These are phyloP conservation scores for Cutaneotrichosporon arboriforme DNA, from an alignment of 1,284 basidiomycete genomes.

Conservation along the genomic window DNA sequence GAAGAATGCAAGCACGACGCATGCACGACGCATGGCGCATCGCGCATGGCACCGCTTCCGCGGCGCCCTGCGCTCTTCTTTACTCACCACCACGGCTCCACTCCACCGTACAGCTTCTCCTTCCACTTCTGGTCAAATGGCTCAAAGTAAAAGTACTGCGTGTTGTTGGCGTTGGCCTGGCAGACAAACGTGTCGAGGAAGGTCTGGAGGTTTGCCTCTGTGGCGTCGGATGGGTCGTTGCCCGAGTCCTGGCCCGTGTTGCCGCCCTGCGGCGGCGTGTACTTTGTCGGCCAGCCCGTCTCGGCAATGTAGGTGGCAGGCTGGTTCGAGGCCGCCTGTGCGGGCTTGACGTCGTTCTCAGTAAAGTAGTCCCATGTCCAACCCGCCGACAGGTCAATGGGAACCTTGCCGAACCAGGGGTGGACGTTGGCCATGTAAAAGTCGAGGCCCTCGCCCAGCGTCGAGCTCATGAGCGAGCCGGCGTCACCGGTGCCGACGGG, in stretches of 20 bases:
- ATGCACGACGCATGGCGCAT: neutral
- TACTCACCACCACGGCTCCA: slow-evolving; percentile 61
- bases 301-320: slow-evolving; percentile 81
- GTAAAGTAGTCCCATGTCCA: slow-evolving; percentile 63
- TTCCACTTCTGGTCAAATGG: slow-evolving; percentile 85
- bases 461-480: slow-evolving; percentile 72
- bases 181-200: slow-evolving; percentile 86
- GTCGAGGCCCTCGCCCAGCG: slow-evolving; percentile 65
- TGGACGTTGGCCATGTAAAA: slow-evolving; percentile 67
- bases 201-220: slow-evolving; percentile 16
- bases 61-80: neutral
- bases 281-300: slow-evolving; percentile 76
- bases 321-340: slow-evolving; percentile 53
- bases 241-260: slow-evolving; percentile 68
- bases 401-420: slow-evolving; percentile 58
- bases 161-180: slow-evolving; percentile 70
- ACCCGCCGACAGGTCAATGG: slow-evolving; percentile 61
- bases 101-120: slow-evolving; percentile 59
- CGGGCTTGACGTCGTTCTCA: slow-evolving; percentile 54
- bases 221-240: slow-evolving; percentile 34
- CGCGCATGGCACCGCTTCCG: neutral
- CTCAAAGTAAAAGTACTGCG: slow-evolving; percentile 68
- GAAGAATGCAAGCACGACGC: neutral
- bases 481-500: slow-evolving; percentile 87
- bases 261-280: slow-evolving; percentile 33